Conservation (phyloP, 2,329 filamentous ascomycete genomes). For the Monosporascus ibericus region DNA sequence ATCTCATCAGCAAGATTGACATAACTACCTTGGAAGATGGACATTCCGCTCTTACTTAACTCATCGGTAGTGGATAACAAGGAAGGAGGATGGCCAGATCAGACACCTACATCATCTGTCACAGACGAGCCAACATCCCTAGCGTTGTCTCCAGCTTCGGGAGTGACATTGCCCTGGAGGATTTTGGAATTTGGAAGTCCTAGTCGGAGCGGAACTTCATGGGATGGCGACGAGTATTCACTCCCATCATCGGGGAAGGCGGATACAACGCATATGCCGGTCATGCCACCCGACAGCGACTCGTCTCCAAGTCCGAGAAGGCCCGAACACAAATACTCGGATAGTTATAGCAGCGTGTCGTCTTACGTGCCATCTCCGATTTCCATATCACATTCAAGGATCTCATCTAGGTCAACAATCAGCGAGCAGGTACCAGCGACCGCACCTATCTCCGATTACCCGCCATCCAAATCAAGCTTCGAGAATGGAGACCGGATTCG, state of each 20-base stretch:
- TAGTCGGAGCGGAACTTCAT: background rate
- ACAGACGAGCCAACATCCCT: background rate
- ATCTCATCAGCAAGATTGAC: background rate
- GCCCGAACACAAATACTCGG: slow-evolving; percentile 39
- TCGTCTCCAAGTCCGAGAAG: slow-evolving; percentile 28
- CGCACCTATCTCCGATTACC: slow-evolving; percentile 30
- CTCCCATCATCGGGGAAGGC: background rate
- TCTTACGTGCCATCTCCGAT: slow-evolving; percentile 41
- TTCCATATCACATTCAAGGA: slow-evolving; percentile 43
- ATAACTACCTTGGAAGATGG: background rate
- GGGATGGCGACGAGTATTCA: background rate
- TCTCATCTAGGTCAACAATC: slow-evolving; percentile 48
- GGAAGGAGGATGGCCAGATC: background rate
- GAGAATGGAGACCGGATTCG: slow-evolving; percentile 7
- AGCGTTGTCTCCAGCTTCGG: background rate
- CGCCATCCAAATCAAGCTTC: slow-evolving; percentile 27
- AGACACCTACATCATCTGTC: background rate
- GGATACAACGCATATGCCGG: slow-evolving; percentile 15
- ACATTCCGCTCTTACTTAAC: background rate
- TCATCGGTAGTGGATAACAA: background rate
- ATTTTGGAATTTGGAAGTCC: background rate
- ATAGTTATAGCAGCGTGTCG: slow-evolving; percentile 47
- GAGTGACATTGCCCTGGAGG: background rate
- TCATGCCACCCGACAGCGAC: slow-evolving; percentile 16
- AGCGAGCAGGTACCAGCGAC: slow-evolving; percentile 33